phyloP scores from a whole-genome alignment of 2,329 filamentous ascomycete genomes.

The Macrophomina pseudophaseolina region DNA sequence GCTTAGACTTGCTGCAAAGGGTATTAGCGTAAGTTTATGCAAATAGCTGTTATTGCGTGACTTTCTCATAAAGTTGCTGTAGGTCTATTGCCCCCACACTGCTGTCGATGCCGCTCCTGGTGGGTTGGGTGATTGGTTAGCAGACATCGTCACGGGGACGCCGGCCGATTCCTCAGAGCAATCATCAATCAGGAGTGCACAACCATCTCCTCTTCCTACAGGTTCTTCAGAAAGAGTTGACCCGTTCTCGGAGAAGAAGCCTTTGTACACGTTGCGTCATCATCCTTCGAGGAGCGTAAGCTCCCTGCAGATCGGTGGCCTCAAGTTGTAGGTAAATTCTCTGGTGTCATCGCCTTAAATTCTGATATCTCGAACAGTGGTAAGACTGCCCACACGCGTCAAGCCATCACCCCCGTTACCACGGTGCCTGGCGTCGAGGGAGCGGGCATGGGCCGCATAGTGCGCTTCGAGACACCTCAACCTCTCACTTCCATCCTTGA shows the following conservation, averaged over 20 bases:
- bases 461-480: conserved; percentile 60
- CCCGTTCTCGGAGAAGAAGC: conserved; percentile 11
- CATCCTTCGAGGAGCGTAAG: conserved; percentile 51
- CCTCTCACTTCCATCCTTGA: conserved; percentile 64
- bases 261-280: conserved; percentile 52
- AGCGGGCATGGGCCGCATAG: conserved; percentile 66
- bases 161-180: conserved; percentile 37
- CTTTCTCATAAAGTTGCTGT: neutral
- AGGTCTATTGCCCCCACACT: conserved; percentile 90
- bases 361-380: conserved; percentile 8
- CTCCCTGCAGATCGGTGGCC: conserved; percentile 3
- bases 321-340: conserved; percentile 24
- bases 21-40: conserved; percentile 68
- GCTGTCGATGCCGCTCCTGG: conserved; percentile 85
- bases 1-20: conserved; percentile 78
- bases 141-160: conserved; percentile 75
- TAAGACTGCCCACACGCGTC: conserved; percentile 52
- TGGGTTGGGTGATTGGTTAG: conserved; percentile 93
- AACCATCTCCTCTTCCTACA: conserved; percentile 8
- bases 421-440: conserved; percentile 35
- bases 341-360: too few relatives aligned
- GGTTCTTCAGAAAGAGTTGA: conserved; percentile 29
- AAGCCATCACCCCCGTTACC: conserved; percentile 58
- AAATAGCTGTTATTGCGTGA: too few relatives aligned
- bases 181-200: conserved; percentile 3